Evolutionary conservation across 2,329 filamentous ascomycete species (phyloP), one percentile per base, ranked within the genome.

Genomic region (Epicoccum sorghinum): DNA sequence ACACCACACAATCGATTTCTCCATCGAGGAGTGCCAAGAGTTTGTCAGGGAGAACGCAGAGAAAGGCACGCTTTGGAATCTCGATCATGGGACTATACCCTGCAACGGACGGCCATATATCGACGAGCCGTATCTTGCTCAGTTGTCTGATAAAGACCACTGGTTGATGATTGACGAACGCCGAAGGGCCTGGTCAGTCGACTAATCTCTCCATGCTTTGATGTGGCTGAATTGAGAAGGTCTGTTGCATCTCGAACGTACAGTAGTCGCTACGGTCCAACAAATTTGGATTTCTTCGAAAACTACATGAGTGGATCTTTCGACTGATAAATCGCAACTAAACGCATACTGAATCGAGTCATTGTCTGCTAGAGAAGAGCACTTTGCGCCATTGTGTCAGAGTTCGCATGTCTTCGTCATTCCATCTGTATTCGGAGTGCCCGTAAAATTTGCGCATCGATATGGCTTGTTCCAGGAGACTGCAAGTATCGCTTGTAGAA

Each of bases 21-120:
- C 64, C 1, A 61, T 61, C 9, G 68, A 75, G 55, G 52, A 77
- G 40, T 79, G 79, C 48, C 75, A 76, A 49, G 56, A 68, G 3
- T 79, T 75, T 72, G 72, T 79, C n/a, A 77, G 67, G 57, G 67
- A 70, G 9, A 73, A 71, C 22, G 75, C 77, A 4, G 57, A 80
- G 53, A 66, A 72, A 35, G 79, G 78, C n/a, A 75, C 62, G 4
- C 41, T 69, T 24, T 68, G 66, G 66, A 14, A 30, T 13, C 27
- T 56, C 14, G 53, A 56, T 30, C n/a, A 47, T 12, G 53, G 43
- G 10, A 56, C 53, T 2, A 52, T 56, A 12, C 43, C 53, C 23
- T 56, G 53, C 9, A 56, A 56, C 12, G 47, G n/a, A 4, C 22
- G 53, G 23, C 53, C 53, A 12, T 51, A 47, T n/a, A 32, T 56